These are phyloP conservation scores for Mycena rebaudengoi DNA, from an alignment of 768 basidiomycete genomes.

Conservation along the genomic window DNA sequence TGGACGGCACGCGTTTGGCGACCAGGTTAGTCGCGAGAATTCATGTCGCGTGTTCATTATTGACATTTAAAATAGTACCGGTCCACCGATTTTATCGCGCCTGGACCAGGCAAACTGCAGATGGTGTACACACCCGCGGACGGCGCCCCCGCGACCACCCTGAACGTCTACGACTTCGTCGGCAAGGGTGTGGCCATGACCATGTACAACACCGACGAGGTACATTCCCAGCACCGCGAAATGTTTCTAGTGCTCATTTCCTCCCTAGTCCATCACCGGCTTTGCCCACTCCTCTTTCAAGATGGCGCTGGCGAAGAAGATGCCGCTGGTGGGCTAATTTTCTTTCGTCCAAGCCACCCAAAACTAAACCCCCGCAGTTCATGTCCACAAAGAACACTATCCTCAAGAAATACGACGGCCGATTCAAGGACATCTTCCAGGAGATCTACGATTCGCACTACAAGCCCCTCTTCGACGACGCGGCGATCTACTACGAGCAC, in stretches of 20 bases:
- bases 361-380: too few species aligned
- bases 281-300: slow-evolving; percentile 99
- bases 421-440: slow-evolving; percentile 99
- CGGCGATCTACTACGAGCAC: slow-evolving; percentile 92
- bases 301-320: slow-evolving; percentile 86
- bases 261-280: slow-evolving; percentile 80
- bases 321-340: too few species aligned
- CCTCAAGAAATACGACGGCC: slow-evolving; percentile 96
- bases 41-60: neutral
- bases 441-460: slow-evolving; percentile 91
- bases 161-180: slow-evolving; percentile 95
- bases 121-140: slow-evolving; percentile 87
- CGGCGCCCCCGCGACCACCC: slow-evolving; percentile 68
- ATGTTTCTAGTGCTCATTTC: neutral
- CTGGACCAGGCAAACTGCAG: slow-evolving; percentile 93
- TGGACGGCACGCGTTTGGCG: slow-evolving; percentile 97
- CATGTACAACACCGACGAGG: slow-evolving; percentile 99
- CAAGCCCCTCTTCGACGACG: slow-evolving; percentile 72
- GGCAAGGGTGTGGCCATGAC: slow-evolving; percentile 92
- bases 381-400: slow-evolving; percentile 99
- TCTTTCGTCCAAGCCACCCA: too few species aligned
- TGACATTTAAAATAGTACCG: slow-evolving; percentile 69
- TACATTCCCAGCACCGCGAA: slow-evolving; percentile 41
- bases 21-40: slow-evolving; percentile 65
- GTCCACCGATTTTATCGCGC: slow-evolving; percentile 91